Base-by-base conservation (phyloP, 2,329 filamentous ascomycete species). In the Lasiodiplodia sp. region DNA sequence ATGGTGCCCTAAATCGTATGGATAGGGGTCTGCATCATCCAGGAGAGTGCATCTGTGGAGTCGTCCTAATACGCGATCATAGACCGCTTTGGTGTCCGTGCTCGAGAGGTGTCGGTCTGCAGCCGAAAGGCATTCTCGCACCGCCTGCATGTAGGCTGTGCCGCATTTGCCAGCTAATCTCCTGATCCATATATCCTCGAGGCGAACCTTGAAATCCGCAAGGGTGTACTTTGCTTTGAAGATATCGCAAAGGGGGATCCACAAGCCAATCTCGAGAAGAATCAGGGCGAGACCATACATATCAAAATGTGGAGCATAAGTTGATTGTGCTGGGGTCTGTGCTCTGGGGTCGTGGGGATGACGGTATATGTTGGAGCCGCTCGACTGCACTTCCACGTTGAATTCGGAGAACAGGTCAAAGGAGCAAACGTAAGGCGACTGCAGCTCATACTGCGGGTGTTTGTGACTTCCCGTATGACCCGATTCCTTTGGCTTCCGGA, bases 231-330 rank as follows among this genome's bases (percentile, higher is more conserved):
- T 87, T 0, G 87, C 81, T 31, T 92, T 86, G 74, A 85, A 84
- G 14, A 88, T 55, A 78, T 83, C 86, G 67, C 85, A 85, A 31
- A 93, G 83, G 12, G 88, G 89, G 3, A 87, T 88, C 92, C 92
- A 95, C 10, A 94, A 79, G 7, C 92, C 92, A 66, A 94, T 88
- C 7, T 92, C 92, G 2, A 94, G 82, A 0, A 95, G 83, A 4
- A 93, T 81, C 80, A 93, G 87, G 21, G 91, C 91, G 1, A 95
- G 83, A 7, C 91, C 90, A 76, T 93, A 93, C 2, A 94, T 81
- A 70, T 94, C 92, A 38, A 83, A 85, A 7, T 44, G 34, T 34
- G 75, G 74, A 49, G 56, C 77, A 68, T 62, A 77, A 73, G 80
- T 83, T 86, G 67, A 89, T 87, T 1, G 85, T 82, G 5, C 37